A percentile compares a stretch with the other conserved stretches of the same genome.
Conservation (phyloP, 768 basidiomycete genomes). For the Aureoboletus auriporus region DNA sequence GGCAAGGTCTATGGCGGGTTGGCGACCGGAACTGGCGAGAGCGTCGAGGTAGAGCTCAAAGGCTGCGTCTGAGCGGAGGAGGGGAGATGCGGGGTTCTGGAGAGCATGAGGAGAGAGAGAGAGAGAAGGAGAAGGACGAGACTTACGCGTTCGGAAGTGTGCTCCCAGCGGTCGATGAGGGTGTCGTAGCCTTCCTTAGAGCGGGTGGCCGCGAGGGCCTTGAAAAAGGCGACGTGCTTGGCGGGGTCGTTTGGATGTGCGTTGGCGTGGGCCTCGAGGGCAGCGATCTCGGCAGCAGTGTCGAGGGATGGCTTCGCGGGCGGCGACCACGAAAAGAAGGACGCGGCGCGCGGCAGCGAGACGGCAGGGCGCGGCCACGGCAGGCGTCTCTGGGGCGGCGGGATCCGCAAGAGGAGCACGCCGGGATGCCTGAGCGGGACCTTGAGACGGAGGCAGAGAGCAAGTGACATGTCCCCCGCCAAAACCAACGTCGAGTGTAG, state of each 20-base stretch:
- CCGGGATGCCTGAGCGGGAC: no score
- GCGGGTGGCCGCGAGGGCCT: constrained; percentile 61
- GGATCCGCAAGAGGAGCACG: constrained; percentile 8
- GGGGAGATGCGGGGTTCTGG: constrained; percentile 65
- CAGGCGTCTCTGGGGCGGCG: constrained; percentile 38
- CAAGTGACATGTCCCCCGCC: constrained; percentile 6
- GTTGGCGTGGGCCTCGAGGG: constrained; percentile 75
- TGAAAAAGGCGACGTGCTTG: constrained; percentile 68
- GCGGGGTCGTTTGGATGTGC: constrained; percentile 62
- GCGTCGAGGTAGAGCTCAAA: constrained; percentile 75
- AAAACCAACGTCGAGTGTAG: no score
- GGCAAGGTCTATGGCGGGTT: constrained; percentile 56
- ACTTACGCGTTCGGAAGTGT: constrained; percentile 79
- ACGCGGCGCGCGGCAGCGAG: constrained; percentile 17
- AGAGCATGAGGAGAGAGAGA: constrained; percentile 3
- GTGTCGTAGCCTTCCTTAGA: constrained; percentile 67
- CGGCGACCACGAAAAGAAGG: constrained; percentile 37
- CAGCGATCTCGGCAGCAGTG: constrained; percentile 65
- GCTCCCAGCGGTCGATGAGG: constrained; percentile 77
- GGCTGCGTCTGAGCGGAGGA: constrained; percentile 64
- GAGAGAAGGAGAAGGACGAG: background rate
- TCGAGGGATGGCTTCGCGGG: constrained; percentile 41
- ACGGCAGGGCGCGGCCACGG: constrained; percentile 18
- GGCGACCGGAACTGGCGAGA: constrained; percentile 55
- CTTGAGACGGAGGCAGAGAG: constrained; percentile 2